Percentiles rank a stretch among this genome's conserved stretches.
Evolutionary conservation across 768 basidiomycete genomes (phyloP).

Genomic region (Hemileccinum rubropunctum): DNA sequence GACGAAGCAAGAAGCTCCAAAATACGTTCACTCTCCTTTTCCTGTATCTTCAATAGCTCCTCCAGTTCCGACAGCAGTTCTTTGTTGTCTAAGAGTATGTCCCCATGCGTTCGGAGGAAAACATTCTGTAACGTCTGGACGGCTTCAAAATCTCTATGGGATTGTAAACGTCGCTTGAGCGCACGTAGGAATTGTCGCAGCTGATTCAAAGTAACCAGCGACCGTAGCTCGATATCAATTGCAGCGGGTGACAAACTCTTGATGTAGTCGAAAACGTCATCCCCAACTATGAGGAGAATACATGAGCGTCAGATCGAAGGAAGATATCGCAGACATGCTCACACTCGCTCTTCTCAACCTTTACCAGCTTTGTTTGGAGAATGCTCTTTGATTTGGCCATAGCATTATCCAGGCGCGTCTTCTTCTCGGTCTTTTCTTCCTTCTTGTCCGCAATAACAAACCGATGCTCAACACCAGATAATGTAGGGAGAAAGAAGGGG

Average conservation of each 20-base stretch:
- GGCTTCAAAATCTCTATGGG: slow-evolving; percentile 91
- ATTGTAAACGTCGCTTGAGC: slow-evolving; percentile 65
- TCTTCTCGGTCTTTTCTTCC: slow-evolving; percentile 36
- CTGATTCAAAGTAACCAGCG: slow-evolving; percentile 61
- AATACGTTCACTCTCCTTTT: slow-evolving; percentile 74
- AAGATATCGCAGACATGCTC: slow-evolving; percentile 32
- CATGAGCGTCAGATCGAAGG: slow-evolving; percentile 5
- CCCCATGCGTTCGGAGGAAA: slow-evolving; percentile 82
- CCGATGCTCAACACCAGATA: slow-evolving; percentile 82
- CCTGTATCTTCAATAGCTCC: slow-evolving; percentile 61
- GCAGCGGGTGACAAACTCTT: slow-evolving; percentile 90
- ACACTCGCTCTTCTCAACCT: slow-evolving; percentile 68
- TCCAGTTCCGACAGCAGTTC: slow-evolving; percentile 62
- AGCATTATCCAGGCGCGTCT: slow-evolving; percentile 52
- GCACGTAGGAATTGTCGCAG: slow-evolving; percentile 71
- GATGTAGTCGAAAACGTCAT: slow-evolving; percentile 77
- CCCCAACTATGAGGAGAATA: slow-evolving; percentile 47
- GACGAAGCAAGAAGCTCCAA: slow-evolving; percentile 72
- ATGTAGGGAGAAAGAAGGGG: slow-evolving; percentile 94
- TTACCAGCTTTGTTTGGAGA: slow-evolving; percentile 63
- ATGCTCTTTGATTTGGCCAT: slow-evolving; percentile 57
- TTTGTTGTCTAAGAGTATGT: slow-evolving; percentile 66
- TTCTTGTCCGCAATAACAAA: slow-evolving; percentile 59
- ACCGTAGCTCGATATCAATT: slow-evolving; percentile 87
- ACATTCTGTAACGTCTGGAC: slow-evolving; percentile 86